These are phyloP conservation scores for Geum urbanum DNA, from an alignment of 306 rosid species.

Conservation along the genomic window DNA sequence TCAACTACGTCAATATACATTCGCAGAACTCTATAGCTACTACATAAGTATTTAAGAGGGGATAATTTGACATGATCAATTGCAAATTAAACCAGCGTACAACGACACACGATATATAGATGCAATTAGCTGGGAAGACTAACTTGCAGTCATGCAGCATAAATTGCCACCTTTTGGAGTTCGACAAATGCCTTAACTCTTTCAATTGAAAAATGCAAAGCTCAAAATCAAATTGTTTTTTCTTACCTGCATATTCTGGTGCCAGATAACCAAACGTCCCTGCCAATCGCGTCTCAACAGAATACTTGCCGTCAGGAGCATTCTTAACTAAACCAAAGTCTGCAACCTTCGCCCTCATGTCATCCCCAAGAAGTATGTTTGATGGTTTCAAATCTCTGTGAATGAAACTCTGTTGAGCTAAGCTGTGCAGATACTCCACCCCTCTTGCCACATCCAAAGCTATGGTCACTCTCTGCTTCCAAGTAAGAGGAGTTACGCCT, in stretches of 20 bases:
- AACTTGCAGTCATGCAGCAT: background rate
- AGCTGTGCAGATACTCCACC: constrained; percentile 80
- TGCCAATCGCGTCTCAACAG: constrained; percentile 81
- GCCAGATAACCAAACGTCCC: constrained; percentile 98
- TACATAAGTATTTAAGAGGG: background rate
- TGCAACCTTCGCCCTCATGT: constrained; percentile 91
- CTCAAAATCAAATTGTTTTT: constrained; percentile 14
- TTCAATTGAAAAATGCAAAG: background rate
- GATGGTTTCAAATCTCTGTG: constrained; percentile 92
- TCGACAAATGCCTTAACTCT: background rate
- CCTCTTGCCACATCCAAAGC: constrained; percentile 96
- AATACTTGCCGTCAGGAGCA: constrained; percentile 80
- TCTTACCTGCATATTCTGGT: constrained; percentile 90
- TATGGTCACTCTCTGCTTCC: constrained; percentile 76
- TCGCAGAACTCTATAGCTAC: background rate
- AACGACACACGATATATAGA: background rate
- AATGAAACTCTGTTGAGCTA: constrained; percentile 90
- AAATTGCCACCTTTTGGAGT: background rate
- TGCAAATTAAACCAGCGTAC: background rate
- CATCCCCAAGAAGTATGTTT: constrained; percentile 75
- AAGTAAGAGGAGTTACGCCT: constrained; percentile 53
- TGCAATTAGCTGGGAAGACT: background rate
- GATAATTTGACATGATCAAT: background rate
- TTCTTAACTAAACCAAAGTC: constrained; percentile 84
- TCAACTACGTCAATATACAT: background rate